phyloP scores from a whole-genome alignment of 139 green algal genomes.

The Chlorella ohadii region DNA sequence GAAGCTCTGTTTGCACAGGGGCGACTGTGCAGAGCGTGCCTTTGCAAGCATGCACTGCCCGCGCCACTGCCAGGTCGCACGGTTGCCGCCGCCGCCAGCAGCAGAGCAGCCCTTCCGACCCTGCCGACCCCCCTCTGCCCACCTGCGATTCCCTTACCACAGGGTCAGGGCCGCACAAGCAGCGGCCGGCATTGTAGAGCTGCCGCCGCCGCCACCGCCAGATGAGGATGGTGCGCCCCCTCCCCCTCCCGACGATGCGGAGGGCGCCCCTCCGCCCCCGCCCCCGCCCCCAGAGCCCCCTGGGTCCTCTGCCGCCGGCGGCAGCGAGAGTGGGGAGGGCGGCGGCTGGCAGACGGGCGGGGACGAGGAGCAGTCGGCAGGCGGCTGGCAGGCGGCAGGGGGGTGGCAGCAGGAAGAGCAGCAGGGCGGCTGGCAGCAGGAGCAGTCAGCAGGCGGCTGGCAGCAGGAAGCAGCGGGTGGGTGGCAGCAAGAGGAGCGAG shows the following conservation, averaged over 20 bases:
- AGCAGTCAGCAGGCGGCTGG: neutral
- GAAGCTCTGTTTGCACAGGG: too few species aligned
- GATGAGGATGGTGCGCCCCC: neutral
- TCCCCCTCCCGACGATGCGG: neutral
- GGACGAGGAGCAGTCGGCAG: neutral
- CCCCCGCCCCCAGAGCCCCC: neutral
- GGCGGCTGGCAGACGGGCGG: slow-evolving; percentile 9
- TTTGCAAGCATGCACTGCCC: too few species aligned
- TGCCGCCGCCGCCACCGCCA: slow-evolving; percentile 7
- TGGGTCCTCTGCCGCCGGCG: neutral
- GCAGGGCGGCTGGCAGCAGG: neutral
- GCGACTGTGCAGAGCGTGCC: too few species aligned
- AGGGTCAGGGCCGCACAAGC: slow-evolving; percentile 21
- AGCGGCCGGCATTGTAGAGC: slow-evolving; percentile 11
- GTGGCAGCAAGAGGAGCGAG: neutral
- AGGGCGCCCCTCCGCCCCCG: neutral
- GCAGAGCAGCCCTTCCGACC: too few species aligned
- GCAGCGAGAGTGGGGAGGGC: neutral
- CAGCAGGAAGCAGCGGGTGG: neutral
- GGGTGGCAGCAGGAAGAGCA: neutral
- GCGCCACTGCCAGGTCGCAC: too few species aligned
- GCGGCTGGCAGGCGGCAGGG: neutral
- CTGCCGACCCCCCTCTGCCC: too few species aligned
- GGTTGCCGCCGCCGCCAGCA: too few species aligned
- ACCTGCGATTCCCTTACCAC: too few species aligned